These are phyloP conservation scores for Phytophthora kernoviae DNA, from an alignment of 352 stramenopile species.

Conservation along the genomic window DNA sequence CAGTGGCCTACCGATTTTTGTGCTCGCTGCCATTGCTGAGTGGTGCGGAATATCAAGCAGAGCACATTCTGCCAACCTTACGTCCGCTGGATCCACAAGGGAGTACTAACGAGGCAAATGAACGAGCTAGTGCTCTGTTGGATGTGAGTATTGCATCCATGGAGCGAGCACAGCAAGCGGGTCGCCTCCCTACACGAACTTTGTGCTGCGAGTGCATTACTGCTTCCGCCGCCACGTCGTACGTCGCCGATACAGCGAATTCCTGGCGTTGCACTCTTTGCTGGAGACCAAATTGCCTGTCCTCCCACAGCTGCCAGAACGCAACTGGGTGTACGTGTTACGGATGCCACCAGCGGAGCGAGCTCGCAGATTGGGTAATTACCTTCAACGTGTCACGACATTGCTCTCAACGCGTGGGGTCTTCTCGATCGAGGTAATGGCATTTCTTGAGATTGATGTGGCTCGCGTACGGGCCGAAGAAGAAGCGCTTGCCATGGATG, in stretches of 20 bases:
- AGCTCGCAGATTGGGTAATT: conserved; percentile 38
- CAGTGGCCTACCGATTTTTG: conserved; percentile 72
- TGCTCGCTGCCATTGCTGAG: conserved; percentile 50
- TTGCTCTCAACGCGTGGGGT: conserved; percentile 55
- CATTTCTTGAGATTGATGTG: conserved; percentile 71
- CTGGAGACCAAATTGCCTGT: conserved; percentile 54
- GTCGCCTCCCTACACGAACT: conserved; percentile 73
- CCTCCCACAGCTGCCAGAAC: conserved; percentile 53
- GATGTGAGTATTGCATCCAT: conserved; percentile 66
- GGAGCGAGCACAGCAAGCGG: conserved; percentile 61
- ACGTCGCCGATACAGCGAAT: conserved; percentile 70
- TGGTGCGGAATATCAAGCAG: conserved; percentile 25
- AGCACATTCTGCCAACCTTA: conserved; percentile 53
- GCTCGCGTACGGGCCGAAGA: conserved; percentile 55
- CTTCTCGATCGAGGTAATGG: conserved; percentile 73
- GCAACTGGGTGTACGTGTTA: conserved; percentile 53
- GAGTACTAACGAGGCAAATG: conserved; percentile 18
- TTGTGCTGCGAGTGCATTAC: conserved; percentile 75
- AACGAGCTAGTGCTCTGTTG: conserved; percentile 63
- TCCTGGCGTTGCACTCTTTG: conserved; percentile 47
- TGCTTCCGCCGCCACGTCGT: conserved; percentile 72
- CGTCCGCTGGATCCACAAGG: conserved; percentile 42
- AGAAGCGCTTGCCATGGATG: conserved; percentile 55
- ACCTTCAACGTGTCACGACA: conserved; percentile 57
- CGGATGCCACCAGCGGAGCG: conserved; percentile 37